Conservation (phyloP, 2,329 filamentous ascomycete species). For the Boeremia lycopersici region DNA sequence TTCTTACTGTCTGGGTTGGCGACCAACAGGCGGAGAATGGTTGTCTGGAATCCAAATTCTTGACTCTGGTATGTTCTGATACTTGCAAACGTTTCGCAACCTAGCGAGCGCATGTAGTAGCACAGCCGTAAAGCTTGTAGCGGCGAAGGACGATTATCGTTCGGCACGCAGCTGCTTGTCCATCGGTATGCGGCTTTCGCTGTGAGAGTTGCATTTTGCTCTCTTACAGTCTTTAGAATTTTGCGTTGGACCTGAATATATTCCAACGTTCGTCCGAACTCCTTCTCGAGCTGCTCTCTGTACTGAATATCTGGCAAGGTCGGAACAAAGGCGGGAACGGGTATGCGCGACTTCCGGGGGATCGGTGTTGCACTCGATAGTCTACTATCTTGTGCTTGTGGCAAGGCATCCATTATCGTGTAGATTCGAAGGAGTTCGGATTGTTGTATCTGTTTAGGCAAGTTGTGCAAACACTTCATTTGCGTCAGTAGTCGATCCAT, state of each 20-base stretch:
- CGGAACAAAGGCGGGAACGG: conserved; percentile 13
- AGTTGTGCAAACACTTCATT: background rate
- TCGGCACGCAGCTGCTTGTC: conserved; percentile 20
- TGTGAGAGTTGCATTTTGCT: conserved; percentile 21
- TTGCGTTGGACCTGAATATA: conserved; percentile 27
- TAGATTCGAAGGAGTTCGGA: background rate
- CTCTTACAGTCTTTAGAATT: conserved; percentile 21
- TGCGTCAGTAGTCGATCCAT: too few species aligned
- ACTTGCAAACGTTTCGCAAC: conserved; percentile 29
- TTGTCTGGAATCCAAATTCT: background rate
- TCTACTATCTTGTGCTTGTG: too few species aligned
- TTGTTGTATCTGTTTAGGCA: background rate
- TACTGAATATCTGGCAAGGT: conserved; percentile 22
- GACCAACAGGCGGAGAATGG: conserved; percentile 20
- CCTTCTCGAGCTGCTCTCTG: conserved; percentile 23
- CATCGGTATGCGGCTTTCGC: conserved; percentile 17
- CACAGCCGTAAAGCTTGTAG: conserved; percentile 33
- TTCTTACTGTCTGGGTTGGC: conserved; percentile 9
- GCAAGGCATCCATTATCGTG: background rate
- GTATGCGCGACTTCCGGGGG: background rate
- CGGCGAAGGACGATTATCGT: background rate
- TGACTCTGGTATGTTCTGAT: conserved; percentile 5
- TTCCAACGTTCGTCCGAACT: conserved; percentile 14
- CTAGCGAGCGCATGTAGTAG: conserved; percentile 41
- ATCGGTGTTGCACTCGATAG: background rate